Base-by-base conservation (phyloP, 495 filamentous ascomycete genomes). In the Aspergillus sparsus region DNA sequence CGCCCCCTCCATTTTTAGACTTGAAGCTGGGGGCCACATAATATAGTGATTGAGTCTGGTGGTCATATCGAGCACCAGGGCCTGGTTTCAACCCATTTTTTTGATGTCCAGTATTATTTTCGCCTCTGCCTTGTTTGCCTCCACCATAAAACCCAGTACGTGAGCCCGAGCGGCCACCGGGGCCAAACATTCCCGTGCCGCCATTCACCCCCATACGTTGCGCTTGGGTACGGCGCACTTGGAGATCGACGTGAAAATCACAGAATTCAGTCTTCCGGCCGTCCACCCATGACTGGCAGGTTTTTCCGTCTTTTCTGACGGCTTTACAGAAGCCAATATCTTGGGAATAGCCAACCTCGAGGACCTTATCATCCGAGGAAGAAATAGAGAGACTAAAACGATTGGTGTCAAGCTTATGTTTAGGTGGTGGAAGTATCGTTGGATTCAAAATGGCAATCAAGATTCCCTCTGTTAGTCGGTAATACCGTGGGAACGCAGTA, bases 371-470 rank as follows among this genome's bases (percentile, higher is more conserved):
- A 39, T 89, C 87, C 39, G 89, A 91, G 53, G 85, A 90, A 46
- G 87, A 87, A 54, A 99, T 81, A 1, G 88, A 85, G 31, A 99
- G 79, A 37, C 87, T 90, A 71, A 97, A 99, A 27, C 83, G 80
- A 27, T 91, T 90, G 5, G 89, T 93, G 57, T 90, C 89, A 12
- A 86, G 77, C 53, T 85, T 85, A 12, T 82, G 79, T 3, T 83
- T 83, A 0, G 86, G 86, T 3, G 95, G 95, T 8, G 93, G 90
- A 83, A 99, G 87, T 63, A 98, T 88, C 3, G 74, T 85, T 0
- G 95, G 94, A 64, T 98, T 99, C n/a, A 99, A 78, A 37, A 99
- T 88, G 7, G 95, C 94, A 53, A 99, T 80, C 3, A 98, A 79
- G 0, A 90, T 96, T 18, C 95, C 94, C 3, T 89, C 83, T 0